These are phyloP conservation scores for Ustilago loliicola DNA, from an alignment of 1,284 basidiomycete species.

Conservation along the genomic window DNA sequence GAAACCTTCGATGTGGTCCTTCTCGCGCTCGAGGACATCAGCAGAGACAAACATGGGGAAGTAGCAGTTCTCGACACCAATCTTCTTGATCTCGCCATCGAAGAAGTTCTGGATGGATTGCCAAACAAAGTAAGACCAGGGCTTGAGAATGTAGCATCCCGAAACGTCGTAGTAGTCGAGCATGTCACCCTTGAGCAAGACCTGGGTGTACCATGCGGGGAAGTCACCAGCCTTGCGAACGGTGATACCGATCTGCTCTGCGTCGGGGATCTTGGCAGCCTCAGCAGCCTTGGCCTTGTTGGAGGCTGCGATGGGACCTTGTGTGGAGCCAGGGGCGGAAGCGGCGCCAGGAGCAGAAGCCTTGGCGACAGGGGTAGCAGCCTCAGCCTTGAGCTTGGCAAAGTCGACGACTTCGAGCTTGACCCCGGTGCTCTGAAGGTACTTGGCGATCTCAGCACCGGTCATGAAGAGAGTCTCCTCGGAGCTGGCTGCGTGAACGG, in stretches of 20 bases:
- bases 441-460: conserved; percentile 60
- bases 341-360: conserved; percentile 40
- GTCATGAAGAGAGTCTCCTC: conserved; percentile 66
- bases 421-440: conserved; percentile 63
- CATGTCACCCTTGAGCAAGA: conserved; percentile 98
- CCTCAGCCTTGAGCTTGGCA: conserved; percentile 55
- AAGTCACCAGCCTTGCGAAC: conserved; percentile 69
- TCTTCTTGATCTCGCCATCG: conserved; percentile 82
- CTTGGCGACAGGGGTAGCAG: conserved; percentile 48
- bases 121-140: conserved; percentile 98
- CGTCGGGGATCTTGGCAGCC: conserved; percentile 66
- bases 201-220: conserved; percentile 75
- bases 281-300: conserved; percentile 49
- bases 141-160: conserved; percentile 98
- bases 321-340: conserved; percentile 43
- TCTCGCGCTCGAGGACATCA: conserved; percentile 94
- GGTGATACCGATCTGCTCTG: conserved; percentile 69
- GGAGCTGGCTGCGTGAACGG: conserved; percentile 63
- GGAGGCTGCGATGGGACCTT: conserved; percentile 46
- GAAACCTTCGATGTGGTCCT: conserved; percentile 99
- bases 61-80: conserved; percentile 96
- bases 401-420: conserved; percentile 63
- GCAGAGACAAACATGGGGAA: conserved; percentile 99
- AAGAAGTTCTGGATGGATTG: conserved; percentile 83
- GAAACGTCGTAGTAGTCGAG: conserved; percentile 98